Conservation (phyloP, 2,329 filamentous ascomycete species). For the Penicillium sp. region DNA sequence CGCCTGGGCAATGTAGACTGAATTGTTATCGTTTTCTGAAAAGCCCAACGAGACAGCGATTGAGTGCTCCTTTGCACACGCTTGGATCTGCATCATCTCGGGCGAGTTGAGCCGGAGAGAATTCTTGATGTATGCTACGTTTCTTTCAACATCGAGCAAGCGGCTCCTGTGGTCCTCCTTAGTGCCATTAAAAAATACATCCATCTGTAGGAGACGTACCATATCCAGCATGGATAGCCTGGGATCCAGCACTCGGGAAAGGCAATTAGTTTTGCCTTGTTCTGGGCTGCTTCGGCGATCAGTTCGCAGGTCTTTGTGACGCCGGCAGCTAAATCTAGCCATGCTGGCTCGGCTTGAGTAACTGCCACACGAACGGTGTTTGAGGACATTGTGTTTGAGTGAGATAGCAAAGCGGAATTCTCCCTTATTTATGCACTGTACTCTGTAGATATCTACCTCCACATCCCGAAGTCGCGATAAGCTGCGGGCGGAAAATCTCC, state of each 20-base stretch:
- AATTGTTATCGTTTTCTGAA: conserved; percentile 4
- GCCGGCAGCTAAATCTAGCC: conserved; percentile 53
- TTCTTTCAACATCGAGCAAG: conserved; percentile 4
- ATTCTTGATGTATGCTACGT: conserved; percentile 11
- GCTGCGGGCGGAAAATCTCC: too few species aligned
- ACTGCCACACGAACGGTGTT: conserved; percentile 9
- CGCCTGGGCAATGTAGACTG: conserved; percentile 11
- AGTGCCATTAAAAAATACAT: too few species aligned
- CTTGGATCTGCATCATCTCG: conserved; percentile 9
- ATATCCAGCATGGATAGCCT: conserved; percentile 51
- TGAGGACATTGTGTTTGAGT: not conserved
- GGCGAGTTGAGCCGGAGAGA: conserved; percentile 6
- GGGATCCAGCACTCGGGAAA: conserved; percentile 55
- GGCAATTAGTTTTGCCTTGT: conserved; percentile 52
- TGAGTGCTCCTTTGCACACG: not conserved
- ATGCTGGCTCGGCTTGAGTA: conserved; percentile 54
- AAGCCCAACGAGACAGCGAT: conserved; percentile 9
- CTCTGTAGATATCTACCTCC: too few species aligned
- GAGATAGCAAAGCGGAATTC: too few species aligned
- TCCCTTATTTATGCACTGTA: too few species aligned
- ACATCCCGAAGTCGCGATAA: too few species aligned
- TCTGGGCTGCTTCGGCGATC: conserved; percentile 52
- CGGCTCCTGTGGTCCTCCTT: conserved; percentile 1
- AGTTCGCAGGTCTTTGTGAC: conserved; percentile 55
- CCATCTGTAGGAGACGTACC: conserved; percentile 21